These are phyloP conservation scores for Rhizoclosmatium globosum DNA, from an alignment of 192 early-diverging fungal species.

Conservation along the genomic window DNA sequence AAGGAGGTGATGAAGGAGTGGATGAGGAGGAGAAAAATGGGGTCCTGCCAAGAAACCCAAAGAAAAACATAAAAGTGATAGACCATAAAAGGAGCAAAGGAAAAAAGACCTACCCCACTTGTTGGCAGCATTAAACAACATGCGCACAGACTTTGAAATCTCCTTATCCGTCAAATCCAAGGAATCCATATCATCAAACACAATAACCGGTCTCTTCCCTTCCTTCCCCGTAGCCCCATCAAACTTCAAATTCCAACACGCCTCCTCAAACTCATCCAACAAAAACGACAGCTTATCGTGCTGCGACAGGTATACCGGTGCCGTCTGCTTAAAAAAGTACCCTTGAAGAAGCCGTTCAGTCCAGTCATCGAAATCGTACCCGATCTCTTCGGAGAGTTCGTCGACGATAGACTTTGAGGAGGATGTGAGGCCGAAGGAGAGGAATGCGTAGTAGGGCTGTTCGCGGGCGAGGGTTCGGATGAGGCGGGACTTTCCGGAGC, in stretches of 20 bases:
- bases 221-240: background rate
- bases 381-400: conserved; percentile 36
- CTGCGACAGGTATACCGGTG: background rate
- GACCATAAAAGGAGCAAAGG: too few relatives aligned
- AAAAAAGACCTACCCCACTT: conserved; percentile 6
- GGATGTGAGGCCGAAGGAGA: conserved; percentile 24
- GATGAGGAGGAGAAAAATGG: too few relatives aligned
- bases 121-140: conserved; percentile 43
- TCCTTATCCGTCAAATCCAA: conserved; percentile 23
- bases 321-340: conserved; percentile 20
- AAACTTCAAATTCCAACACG: conserved; percentile 39
- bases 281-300: conserved; percentile 40
- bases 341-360: conserved; percentile 34
- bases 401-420: conserved; percentile 20
- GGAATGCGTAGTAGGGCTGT: conserved; percentile 16
- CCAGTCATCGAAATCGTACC: conserved; percentile 43
- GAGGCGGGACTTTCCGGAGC: conserved; percentile 22
- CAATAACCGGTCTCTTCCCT: conserved; percentile 30
- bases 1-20: too few relatives aligned
- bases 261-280: conserved; percentile 40
- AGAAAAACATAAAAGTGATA: too few relatives aligned
- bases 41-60: too few relatives aligned
- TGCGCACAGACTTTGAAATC: conserved; percentile 5
- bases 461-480: conserved; percentile 21
- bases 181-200: conserved; percentile 36